Base-by-base conservation (phyloP, 2,329 filamentous ascomycete species). In the Cercospora berteroae region DNA sequence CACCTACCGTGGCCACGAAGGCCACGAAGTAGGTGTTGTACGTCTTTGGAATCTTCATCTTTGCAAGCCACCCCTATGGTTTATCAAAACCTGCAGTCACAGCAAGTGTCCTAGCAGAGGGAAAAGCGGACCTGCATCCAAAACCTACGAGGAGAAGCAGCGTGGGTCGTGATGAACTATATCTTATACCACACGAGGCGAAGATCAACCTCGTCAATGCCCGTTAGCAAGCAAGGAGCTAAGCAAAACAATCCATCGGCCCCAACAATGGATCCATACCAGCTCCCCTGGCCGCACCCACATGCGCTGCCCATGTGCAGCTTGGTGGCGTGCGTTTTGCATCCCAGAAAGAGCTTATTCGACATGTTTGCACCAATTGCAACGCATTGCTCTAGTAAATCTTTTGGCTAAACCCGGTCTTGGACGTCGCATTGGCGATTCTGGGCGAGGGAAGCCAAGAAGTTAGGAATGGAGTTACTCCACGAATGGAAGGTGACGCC, bases 1-100 rank as follows among this genome's bases (percentile, higher is more conserved):
- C 84, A 50, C 84, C 84, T 44, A 85, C 78, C 0, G 84, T 86
- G 65, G 84, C 81, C 60, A 86, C 80, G 56, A 82, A 76, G 20
- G 83, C 84, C 64, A 86, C 77, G 69, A 86, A 84, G 74, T 85
- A 84, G 67, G 82, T 80, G 77, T 86, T 86, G 76, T 85, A 85
- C 66, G 83, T 82, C 74, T 84, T 84, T 27, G 84, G 84, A 27
- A 85, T 58, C 55, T 48, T 62, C 55, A 58, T 58, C 27, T 7
- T 58, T 20, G 29, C 31, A 29, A 27, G 7, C 10, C 25, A 29
- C 20, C 52, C 12, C 44, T 25, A 23, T 50, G 44, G 13, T 13
- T 23, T 16, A 16, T 9, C 12, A 23, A 52, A 27, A 13, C 5
- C 23, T 16, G 48, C 2, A 52, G 23, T 27, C 48, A 27, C 48